Base-by-base conservation (phyloP, 2,329 filamentous ascomycete species). In the Didymella lethalis region DNA sequence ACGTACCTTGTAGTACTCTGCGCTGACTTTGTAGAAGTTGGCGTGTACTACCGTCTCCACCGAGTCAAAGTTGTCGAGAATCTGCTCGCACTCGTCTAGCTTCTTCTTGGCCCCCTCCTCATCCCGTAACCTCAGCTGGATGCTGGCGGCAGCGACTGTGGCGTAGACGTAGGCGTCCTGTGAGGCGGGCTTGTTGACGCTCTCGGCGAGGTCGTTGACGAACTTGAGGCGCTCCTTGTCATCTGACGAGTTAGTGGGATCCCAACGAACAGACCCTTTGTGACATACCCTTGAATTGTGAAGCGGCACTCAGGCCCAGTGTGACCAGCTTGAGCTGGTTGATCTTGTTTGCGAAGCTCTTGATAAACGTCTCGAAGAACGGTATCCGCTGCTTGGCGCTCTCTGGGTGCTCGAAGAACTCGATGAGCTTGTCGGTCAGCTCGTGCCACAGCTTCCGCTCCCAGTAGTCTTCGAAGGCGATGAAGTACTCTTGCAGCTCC, bases 391-490 rank as follows among this genome's bases (percentile, higher is more conserved):
- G 92, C 58, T 87, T 84, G 56, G 88, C 90, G 79, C 93, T 98
- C 75, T 89, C 87, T 44, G 90, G 85, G 70, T 91, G 82, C 73
- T 89, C 88, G 83, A 97, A 99, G 85, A 94, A 97, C 67, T 91
- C 86, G 69, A 97, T 84, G 56, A 99, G 86, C 52, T 89, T 84
- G 75, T 97, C 90, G 34, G 95, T 99, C 68, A 99, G 90, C 81
- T 99, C 93, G 83, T 99, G 95, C 95, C 95, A 99, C 81, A 99
- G 86, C 82, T 97, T 97, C 73, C 94, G 89, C 84, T 99, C 95
- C 95, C 95, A 99, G 75, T 88, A 91, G 77, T 96, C 93, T 83
- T 99, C 95, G 67, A 99, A 97, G 72, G 90, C 88, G 71, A 99
- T 86, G 78, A 97, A 91, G 73, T 91, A 87, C 72, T 90, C 86